Base-by-base conservation (phyloP, 2,329 filamentous ascomycete species). In the Pseudogymnoascus sp. region DNA sequence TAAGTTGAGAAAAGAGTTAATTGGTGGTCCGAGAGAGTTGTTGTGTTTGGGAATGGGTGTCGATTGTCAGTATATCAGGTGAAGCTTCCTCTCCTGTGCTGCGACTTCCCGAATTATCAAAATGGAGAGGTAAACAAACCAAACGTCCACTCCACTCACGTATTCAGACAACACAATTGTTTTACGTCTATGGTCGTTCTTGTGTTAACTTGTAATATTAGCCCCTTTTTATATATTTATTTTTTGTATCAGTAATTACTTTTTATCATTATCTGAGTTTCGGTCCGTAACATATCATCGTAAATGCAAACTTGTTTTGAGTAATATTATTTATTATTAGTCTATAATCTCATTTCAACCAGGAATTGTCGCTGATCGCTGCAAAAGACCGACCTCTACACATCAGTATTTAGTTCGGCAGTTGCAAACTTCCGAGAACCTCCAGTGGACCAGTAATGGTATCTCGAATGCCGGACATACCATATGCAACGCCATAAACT, bases 401-500 rank as follows among this genome's bases (percentile, higher is more conserved):
- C n/a, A 31, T 15, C 13, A 50, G 3, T 29, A 15, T 50, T 21
- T 54, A 54, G 9, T 17, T 9, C 1, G 29, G n/a, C 26, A 54
- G 33, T 17, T 54, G 26, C 47, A 54, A 54, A 7, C 5, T 17
- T 10, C 47, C 29, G 7, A 54, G 5, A 33, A 33, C 17, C 33
- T 54, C 29, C 9, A 54, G 26, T 13, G 47, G 47, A 3, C 47
- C 26, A 4, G 47, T 54, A 33, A 54, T 33, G 13, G 10, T 15
- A 54, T 69, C 67, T 21, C 68, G 67, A 47, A 66, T 36, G 17
- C 63, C 64, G 8, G 66, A 66, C 26, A 70, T 8, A 24, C 61
- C 63, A 57, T 68, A 66, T n/a, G 63, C 60, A 29, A 70, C 26
- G 11, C 60, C 59, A 40, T 67, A 68, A 8, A 64, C 68, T 69